Conservation (phyloP, 805 yeast species). For the Wickerhamomyces chaumierensis region DNA sequence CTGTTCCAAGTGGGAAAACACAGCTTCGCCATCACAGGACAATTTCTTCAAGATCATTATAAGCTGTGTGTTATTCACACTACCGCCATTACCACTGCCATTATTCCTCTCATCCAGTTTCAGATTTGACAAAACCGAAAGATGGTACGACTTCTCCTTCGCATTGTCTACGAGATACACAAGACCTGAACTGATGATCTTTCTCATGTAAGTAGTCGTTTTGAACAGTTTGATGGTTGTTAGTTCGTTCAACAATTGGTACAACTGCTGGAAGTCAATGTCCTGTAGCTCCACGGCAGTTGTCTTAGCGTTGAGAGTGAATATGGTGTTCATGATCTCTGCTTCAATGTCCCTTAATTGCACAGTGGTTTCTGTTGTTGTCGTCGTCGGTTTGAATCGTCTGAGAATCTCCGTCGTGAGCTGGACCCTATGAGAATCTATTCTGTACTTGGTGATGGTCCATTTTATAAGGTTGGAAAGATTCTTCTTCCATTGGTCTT, state of each 20-base stretch:
- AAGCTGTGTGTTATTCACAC: conserved; percentile 28
- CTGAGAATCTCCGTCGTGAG: conserved; percentile 9
- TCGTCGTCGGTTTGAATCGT: conserved; percentile 4
- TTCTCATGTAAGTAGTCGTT: conserved; percentile 53
- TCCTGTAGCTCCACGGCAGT: not conserved
- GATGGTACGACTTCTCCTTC: conserved; percentile 40
- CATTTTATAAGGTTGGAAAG: conserved; percentile 27
- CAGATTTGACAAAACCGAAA: conserved; percentile 44
- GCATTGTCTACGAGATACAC: conserved; percentile 48
- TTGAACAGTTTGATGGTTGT: conserved; percentile 33
- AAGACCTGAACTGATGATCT: conserved; percentile 77
- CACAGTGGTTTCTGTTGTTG: conserved; percentile 3
- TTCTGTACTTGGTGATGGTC: conserved; percentile 24
- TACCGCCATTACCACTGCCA: too few relatives aligned
- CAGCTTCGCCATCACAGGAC: conserved; percentile 7
- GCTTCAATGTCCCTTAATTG: conserved; percentile 25
- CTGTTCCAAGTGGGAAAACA: not conserved
- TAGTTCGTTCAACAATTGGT: conserved; percentile 32
- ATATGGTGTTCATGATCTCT: conserved; percentile 3
- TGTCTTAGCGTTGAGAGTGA: not conserved
- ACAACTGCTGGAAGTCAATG: conserved; percentile 19
- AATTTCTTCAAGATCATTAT: conserved; percentile 43
- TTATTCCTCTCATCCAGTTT: conserved; percentile 33
- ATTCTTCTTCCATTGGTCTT: conserved; percentile 23
- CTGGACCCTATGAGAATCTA: conserved; percentile 8